A percentile compares a stretch with the other conserved stretches of the same genome.
phyloP scores from a whole-genome alignment of 1,284 basidiomycete genomes.

The Puccinia novopanici region DNA sequence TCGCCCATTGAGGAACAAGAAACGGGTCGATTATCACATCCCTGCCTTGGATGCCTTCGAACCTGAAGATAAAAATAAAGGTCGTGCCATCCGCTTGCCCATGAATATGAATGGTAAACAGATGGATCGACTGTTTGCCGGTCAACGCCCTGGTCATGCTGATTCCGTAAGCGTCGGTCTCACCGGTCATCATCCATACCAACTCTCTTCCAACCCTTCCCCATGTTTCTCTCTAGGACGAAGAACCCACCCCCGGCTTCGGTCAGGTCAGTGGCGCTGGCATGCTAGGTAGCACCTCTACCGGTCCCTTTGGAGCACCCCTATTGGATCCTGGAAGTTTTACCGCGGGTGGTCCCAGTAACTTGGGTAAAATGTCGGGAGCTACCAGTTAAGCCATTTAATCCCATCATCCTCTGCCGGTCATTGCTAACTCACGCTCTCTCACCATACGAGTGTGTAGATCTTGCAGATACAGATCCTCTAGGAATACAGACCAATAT shows the following conservation, averaged over 20 bases:
- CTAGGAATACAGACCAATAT: slow-evolving; percentile 90
- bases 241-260: slow-evolving; percentile 44
- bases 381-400: slow-evolving; percentile 63
- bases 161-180: slow-evolving; percentile 66
- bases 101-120: slow-evolving; percentile 76
- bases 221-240: slow-evolving; percentile 43
- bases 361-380: slow-evolving; percentile 78
- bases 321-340: slow-evolving; percentile 46
- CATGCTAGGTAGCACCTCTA: slow-evolving; percentile 44
- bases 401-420: slow-evolving; percentile 15
- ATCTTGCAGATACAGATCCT: slow-evolving; percentile 93
- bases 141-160: slow-evolving; percentile 66
- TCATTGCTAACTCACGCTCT: slow-evolving; percentile 52
- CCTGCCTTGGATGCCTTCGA: slow-evolving; percentile 56
- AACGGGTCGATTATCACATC: slow-evolving; percentile 59
- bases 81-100: slow-evolving; percentile 64
- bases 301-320: slow-evolving; percentile 32
- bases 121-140: slow-evolving; percentile 70
- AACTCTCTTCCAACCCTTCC: slow-evolving; percentile 65
- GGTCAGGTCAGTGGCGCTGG: slow-evolving; percentile 38
- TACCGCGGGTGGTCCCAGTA: slow-evolving; percentile 60
- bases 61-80: slow-evolving; percentile 55
- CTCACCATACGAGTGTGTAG: slow-evolving; percentile 61
- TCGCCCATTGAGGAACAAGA: slow-evolving; percentile 43
- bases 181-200: slow-evolving; percentile 54